Conservation (phyloP, 768 basidiomycete species). For the Lactifluus hygrophoroides region DNA sequence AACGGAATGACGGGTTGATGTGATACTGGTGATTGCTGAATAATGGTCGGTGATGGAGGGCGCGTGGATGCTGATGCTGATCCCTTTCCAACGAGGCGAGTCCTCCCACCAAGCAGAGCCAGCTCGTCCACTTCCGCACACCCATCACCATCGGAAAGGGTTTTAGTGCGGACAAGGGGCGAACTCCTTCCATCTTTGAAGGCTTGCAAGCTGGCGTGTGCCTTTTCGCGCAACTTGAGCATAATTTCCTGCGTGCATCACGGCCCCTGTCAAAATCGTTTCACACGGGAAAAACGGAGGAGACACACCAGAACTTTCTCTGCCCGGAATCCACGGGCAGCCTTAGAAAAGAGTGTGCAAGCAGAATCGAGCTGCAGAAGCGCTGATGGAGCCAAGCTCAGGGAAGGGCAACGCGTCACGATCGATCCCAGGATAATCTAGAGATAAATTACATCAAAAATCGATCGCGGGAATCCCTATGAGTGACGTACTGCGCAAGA, state of each 20-base stretch:
- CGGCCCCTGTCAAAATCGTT: neutral
- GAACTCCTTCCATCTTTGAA: conserved; percentile 50
- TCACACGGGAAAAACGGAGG: neutral
- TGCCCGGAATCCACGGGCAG: conserved; percentile 56
- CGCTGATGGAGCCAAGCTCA: conserved; percentile 69
- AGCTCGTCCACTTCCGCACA: conserved; percentile 55
- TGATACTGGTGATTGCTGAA: conserved; percentile 63
- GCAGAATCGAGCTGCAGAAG: conserved; percentile 67
- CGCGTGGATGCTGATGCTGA: conserved; percentile 43
- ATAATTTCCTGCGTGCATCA: conserved; percentile 46
- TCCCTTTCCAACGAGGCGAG: conserved; percentile 51
- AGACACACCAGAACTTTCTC: conserved; percentile 50
- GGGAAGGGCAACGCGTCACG: conserved; percentile 69
- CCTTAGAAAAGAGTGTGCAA: conserved; percentile 64
- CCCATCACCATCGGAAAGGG: conserved; percentile 33
- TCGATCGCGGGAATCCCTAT: too few relatives aligned
- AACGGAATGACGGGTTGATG: conserved; percentile 66
- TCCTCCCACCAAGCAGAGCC: conserved; percentile 52
- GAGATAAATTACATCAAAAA: neutral
- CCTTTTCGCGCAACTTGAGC: conserved; percentile 54
- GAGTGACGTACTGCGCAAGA: conserved; percentile 51
- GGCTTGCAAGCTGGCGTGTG: conserved; percentile 55
- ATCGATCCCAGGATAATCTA: conserved; percentile 69
- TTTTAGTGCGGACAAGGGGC: conserved; percentile 31
- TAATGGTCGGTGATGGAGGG: conserved; percentile 21